Evolutionary conservation across 2,329 filamentous ascomycete species (phyloP), one percentile per base, ranked within the genome.

Genomic region (Fusarium sp.): DNA sequence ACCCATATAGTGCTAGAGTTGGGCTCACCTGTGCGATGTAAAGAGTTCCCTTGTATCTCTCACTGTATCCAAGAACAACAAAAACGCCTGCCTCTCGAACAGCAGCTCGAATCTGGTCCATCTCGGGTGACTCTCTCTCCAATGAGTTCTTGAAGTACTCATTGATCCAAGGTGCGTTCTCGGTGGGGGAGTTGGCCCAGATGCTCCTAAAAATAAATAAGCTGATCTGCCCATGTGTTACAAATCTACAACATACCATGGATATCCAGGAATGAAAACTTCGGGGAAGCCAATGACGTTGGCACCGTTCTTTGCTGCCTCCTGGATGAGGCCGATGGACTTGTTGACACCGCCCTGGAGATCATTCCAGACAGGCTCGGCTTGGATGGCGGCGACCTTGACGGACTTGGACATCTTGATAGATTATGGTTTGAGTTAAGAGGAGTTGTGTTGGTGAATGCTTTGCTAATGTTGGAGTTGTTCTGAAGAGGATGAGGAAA

Each of bases 71-170:
- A 4, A 84, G 62, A 1, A 76, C 75, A 8, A 82, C 80, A 30
- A 74, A 75, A 14, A 83, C 81, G 7, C 79, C 78, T 49, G 83
- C 82, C 30, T 81, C 77, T 8, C 77, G 77, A 5, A 82, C 83
- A n/a, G 82, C 82, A 5, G 77, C 74, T 23, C 79, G 75, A 38
- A 85, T 84, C 1, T 64, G 60, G 11, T 73, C 67, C 80, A 85
- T 83, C 45, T 84, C 77, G 0, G 76, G 69, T 0, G 79, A 80
- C 28, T 81, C 75, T 14, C 75, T 70, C 1, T 71, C 68, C 2
- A 85, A 70, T 0, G 79, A 82, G 66, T 82, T 83, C 21, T 80
- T 74, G 36, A 83, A 80, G 70, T 84, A 85, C 32, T 76, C 71
- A 48, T 84, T 79, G 20, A 84, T 69, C 7, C 80, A 77, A 3